A percentile compares a stretch with the other conserved stretches of the same genome.
phyloP scores from a whole-genome alignment of 805 yeast species.

The Candida hispaniensis region DNA sequence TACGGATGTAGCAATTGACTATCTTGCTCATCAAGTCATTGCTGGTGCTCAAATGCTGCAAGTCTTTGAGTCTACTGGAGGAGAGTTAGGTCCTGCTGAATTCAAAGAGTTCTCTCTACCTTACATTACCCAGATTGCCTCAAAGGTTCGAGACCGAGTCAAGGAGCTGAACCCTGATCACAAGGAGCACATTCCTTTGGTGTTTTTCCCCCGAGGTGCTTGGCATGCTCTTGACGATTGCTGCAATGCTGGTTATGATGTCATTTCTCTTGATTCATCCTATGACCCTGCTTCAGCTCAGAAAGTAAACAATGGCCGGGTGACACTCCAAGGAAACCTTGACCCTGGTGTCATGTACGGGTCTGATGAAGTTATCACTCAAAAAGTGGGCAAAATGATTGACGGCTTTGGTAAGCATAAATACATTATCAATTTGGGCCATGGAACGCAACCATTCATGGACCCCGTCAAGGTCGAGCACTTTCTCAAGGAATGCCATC shows the following conservation, averaged over 20 bases:
- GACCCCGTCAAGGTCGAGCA: slow-evolving; percentile 79
- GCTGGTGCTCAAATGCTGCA: slow-evolving; percentile 99
- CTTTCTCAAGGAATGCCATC: slow-evolving; percentile 80
- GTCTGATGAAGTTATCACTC: slow-evolving; percentile 63
- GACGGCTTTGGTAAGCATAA: slow-evolving; percentile 79
- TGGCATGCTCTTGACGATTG: slow-evolving; percentile 91
- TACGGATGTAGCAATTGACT: slow-evolving; percentile 84
- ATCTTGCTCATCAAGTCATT: slow-evolving; percentile 83
- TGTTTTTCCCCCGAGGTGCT: slow-evolving; percentile 90
- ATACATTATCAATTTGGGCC: slow-evolving; percentile 93
- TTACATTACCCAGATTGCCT: slow-evolving; percentile 65
- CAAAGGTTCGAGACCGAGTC: slow-evolving; percentile 56
- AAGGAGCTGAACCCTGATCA: slow-evolving; percentile 20
- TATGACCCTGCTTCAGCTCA: slow-evolving; percentile 80
- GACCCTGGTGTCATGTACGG: slow-evolving; percentile 97
- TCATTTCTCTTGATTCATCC: slow-evolving; percentile 89
- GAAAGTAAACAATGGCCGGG: slow-evolving; percentile 59
- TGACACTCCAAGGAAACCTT: slow-evolving; percentile 83
- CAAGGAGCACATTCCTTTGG: slow-evolving; percentile 51
- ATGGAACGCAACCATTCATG: slow-evolving; percentile 98
- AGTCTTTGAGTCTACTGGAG: slow-evolving; percentile 96
- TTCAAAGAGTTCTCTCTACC: slow-evolving; percentile 85
- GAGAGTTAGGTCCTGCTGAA: slow-evolving; percentile 86
- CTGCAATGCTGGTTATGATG: slow-evolving; percentile 70
- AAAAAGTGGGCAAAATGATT: slow-evolving; percentile 81